Base-by-base conservation (phyloP, 768 basidiomycete genomes). In the Mycena chlorophos region DNA sequence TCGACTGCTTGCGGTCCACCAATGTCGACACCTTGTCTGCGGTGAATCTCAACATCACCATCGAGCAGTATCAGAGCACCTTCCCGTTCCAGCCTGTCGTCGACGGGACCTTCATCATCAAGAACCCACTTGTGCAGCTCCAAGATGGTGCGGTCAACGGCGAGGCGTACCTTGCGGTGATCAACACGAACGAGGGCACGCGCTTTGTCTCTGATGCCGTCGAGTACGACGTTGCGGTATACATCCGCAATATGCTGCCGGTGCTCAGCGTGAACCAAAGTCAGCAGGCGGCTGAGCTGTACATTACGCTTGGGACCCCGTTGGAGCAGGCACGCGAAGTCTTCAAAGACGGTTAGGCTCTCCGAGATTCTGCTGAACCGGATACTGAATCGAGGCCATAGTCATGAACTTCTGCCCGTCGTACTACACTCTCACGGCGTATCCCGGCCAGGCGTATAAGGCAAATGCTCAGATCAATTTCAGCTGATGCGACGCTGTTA, bases 51-150 rank as follows among this genome's bases (percentile, higher is more conserved):
- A 12, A 55, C 19, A 28, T 70, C 19, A 52, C 54, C 3, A 1
- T 0, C 1, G 49, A 58, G 43, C 63, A 39, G 1, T 71, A 71
- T 53, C 68, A 22, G 49, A 66, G 65, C 0, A 65, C 64, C 3
- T 65, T 30, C 13, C 22, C 52, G 26, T 70, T 69, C 27, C 46
- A 62, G 16, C 71, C 73, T 0, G 69, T 74, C 16, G 55, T 74
- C 3, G 73, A 74, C 45, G 72, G 68, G 3, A 63, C 56, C 2
- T 69, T 72, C 49, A 72, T 74, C 25, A 19, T 60, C 3, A 71
- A 74, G 40, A 63, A 64, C 25, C 72, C 72, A 12, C 67, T 61
- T 0, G 55, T 64, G 34, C 63, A 71, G 8, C 55, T 74, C 30
- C 47, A 49, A n/a, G 62, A 60, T 22, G 68, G 71, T 22, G 58